phyloP scores from a whole-genome alignment of 768 basidiomycete species.

The Mrakia gelida region DNA sequence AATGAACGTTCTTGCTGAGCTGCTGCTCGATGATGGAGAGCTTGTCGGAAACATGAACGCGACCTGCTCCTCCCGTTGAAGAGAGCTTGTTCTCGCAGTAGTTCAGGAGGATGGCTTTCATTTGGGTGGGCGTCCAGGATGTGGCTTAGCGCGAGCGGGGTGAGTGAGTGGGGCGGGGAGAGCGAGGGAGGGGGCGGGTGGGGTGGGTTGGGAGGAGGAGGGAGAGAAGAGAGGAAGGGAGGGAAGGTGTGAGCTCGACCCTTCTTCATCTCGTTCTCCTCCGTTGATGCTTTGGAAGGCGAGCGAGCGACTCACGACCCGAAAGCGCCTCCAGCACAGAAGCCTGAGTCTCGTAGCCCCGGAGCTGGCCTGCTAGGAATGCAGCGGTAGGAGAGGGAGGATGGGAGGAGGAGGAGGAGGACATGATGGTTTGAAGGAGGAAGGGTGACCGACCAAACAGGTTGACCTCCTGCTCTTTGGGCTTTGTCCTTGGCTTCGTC shows the following conservation, averaged over 20 bases:
- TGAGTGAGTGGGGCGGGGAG: too few species aligned
- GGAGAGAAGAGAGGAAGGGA: background rate
- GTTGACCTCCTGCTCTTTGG: too few species aligned
- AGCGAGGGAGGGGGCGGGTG: too few species aligned
- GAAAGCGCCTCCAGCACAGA: too few species aligned
- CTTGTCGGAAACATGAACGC: background rate
- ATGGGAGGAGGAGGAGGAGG: too few species aligned
- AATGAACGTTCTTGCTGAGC: background rate
- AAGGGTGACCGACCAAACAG: too few species aligned
- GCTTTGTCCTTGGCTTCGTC: too few species aligned
- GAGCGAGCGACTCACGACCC: too few species aligned
- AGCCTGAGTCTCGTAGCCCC: too few species aligned
- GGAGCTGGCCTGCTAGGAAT: too few species aligned
- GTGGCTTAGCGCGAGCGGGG: background rate
- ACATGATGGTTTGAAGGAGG: too few species aligned
- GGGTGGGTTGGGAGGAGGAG: background rate
- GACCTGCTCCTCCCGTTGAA: background rate
- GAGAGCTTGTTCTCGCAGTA: background rate
- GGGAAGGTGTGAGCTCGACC: background rate
- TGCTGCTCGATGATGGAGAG: background rate
- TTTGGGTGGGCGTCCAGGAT: background rate
- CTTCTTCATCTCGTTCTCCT: background rate
- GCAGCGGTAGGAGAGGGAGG: too few species aligned
- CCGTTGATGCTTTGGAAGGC: background rate
- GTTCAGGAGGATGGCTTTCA: background rate